Percentiles rank a stretch among this genome's conserved stretches.
Evolutionary conservation across 1,284 basidiomycete genomes (phyloP).

Genomic region (Cronartium quercuum): DNA sequence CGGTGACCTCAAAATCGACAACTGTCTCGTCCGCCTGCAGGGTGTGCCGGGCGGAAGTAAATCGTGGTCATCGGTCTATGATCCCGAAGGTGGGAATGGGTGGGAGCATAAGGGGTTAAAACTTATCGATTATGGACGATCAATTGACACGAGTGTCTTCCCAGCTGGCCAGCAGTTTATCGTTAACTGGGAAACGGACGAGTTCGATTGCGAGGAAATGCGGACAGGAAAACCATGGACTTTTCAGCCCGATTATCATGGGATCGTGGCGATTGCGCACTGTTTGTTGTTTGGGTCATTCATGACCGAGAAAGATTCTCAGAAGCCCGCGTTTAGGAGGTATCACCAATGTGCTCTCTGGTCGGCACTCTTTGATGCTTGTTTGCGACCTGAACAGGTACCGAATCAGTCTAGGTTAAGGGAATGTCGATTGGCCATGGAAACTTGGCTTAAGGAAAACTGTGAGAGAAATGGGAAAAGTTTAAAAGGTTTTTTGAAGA

Average conservation of each 20-base stretch:
- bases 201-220: slow-evolving; percentile 84
- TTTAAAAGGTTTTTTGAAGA: slow-evolving; percentile 73
- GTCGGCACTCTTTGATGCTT: slow-evolving; percentile 72
- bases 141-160: slow-evolving; percentile 77
- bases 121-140: slow-evolving; percentile 92
- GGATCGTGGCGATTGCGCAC: slow-evolving; percentile 83
- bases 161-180: slow-evolving; percentile 70
- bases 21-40: slow-evolving; percentile 84
- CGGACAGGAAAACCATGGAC: slow-evolving; percentile 77
- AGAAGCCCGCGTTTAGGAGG: slow-evolving; percentile 73
- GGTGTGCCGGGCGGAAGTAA: slow-evolving; percentile 61
- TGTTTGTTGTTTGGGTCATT: slow-evolving; percentile 95
- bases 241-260: slow-evolving; percentile 92
- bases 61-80: slow-evolving; percentile 69
- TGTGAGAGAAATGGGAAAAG: slow-evolving; percentile 72
- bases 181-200: slow-evolving; percentile 80
- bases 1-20: slow-evolving; percentile 98
- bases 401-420: slow-evolving; percentile 45
- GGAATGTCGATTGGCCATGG: slow-evolving; percentile 68
- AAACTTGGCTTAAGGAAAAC: slow-evolving; percentile 67
- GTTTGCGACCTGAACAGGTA: slow-evolving; percentile 70
- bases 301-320: slow-evolving; percentile 63
- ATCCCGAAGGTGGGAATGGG: slow-evolving; percentile 66
- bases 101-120: slow-evolving; percentile 84
- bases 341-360: slow-evolving; percentile 93